Evolutionary conservation across 192 early-diverging fungal genomes (phyloP).

Genomic region (Gigaspora rosea): DNA sequence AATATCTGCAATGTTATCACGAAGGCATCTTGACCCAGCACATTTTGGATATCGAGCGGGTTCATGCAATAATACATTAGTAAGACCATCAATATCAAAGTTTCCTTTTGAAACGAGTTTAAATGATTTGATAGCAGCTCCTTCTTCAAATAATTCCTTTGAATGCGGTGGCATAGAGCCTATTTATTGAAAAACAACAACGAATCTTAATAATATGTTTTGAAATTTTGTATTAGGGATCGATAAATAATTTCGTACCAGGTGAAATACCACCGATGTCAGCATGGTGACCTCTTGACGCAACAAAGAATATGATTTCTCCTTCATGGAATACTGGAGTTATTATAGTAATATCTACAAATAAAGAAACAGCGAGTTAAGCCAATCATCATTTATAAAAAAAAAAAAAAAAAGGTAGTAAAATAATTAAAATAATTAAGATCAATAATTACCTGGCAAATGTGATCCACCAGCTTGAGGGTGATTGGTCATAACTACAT

Average conservation of each 20-base stretch:
- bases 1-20: constrained; percentile 91
- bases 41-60: constrained; percentile 85
- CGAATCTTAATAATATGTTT: not conserved
- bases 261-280: constrained; percentile 91
- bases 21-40: constrained; percentile 83
- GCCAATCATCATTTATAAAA: not conserved
- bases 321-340: constrained; percentile 88
- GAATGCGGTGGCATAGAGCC: constrained; percentile 92
- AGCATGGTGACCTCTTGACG: constrained; percentile 89
- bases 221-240: not conserved
- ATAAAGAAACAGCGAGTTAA: not conserved
- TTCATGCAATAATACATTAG: constrained; percentile 70
- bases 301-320: constrained; percentile 90
- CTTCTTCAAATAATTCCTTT: constrained; percentile 91
- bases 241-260: constrained; percentile 32
- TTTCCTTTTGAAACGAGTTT: constrained; percentile 80
- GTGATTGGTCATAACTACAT: constrained; percentile 95
- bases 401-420: not conserved
- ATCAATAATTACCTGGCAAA: constrained; percentile 60
- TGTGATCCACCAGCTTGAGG: constrained; percentile 94
- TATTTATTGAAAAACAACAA: constrained; percentile 4
- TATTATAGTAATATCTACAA: constrained; percentile 87
- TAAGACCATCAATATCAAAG: constrained; percentile 87
- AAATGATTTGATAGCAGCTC: constrained; percentile 86
- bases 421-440: not conserved